A percentile compares a stretch with the other conserved stretches of the same genome.
These are phyloP conservation scores for Ascochyta pisi DNA, from an alignment of 2,329 filamentous ascomycete species.

Conservation along the genomic window DNA sequence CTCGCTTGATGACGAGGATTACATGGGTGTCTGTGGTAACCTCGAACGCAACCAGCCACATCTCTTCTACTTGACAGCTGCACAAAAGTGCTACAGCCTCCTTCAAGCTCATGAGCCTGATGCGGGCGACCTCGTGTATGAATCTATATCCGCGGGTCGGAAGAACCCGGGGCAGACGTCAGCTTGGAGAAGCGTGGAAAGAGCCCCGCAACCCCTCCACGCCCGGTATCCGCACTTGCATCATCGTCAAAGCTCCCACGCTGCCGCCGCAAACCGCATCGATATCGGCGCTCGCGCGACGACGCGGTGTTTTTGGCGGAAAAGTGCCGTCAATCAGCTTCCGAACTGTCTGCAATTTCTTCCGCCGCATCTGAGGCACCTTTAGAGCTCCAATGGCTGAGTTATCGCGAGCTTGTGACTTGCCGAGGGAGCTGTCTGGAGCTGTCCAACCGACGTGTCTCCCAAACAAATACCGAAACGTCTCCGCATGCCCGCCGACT, in stretches of 20 bases:
- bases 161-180: slow-evolving; percentile 33
- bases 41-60: background rate
- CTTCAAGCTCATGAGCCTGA: slow-evolving; percentile 4
- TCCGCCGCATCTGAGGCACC: slow-evolving; percentile 9
- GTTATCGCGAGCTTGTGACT: slow-evolving; percentile 39
- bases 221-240: slow-evolving; percentile 26
- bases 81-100: background rate
- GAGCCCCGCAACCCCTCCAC: slow-evolving; percentile 27
- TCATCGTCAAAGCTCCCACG: slow-evolving; percentile 27
- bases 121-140: background rate
- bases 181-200: slow-evolving; percentile 13
- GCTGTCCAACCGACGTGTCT: slow-evolving; percentile 32
- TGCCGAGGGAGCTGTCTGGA: slow-evolving; percentile 40
- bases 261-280: slow-evolving; percentile 38
- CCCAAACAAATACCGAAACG: slow-evolving; percentile 43
- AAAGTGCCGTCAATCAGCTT: slow-evolving; percentile 18
- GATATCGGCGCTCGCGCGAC: slow-evolving; percentile 14
- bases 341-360: slow-evolving; percentile 9
- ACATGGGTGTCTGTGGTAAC: background rate
- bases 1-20: background rate
- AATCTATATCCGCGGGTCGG: slow-evolving; percentile 36
- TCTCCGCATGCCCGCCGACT: slow-evolving; percentile 46
- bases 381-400: slow-evolving; percentile 13
- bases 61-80: background rate
- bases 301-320: slow-evolving; percentile 10